Evolutionary conservation across 805 yeast genomes (phyloP), one percentile per base, ranked within the genome.

Genomic region (Lipomyces starkeyi): DNA sequence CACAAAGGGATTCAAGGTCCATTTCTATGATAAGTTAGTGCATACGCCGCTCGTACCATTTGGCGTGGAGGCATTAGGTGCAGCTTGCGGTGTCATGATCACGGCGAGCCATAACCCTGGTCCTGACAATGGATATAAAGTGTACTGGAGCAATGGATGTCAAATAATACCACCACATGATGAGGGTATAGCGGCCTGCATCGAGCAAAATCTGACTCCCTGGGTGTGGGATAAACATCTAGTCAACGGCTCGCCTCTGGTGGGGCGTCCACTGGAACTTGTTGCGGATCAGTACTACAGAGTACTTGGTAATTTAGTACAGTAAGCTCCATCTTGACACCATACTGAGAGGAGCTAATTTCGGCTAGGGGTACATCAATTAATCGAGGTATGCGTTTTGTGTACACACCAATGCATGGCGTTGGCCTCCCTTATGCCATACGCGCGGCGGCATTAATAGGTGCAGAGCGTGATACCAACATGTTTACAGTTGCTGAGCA

Each of bases 111-210:
- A 91, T 75, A 73, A 73, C 57, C 75, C 75, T n/a, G 74, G 80
- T 0, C 69, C 71, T 73, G 97, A 93, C 76, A 93, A 93, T 75
- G 98, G 98, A 0, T 94, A 91, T 80, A 94, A 94, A 76, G 98
- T 94, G 0, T 94, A 95, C 80, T 92, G 95, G 87, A 81, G 83
- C 9, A 94, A 94, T 76, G 98, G 97, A 3, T 94, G 98, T 78
- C 98, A 95, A 78, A 95, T 94, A 71, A 91, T 94, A 58, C 93
- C 97, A 1, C 98, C 99, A 0, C 92, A 89, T 75, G 98, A 95
- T 75, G 74, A 74, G 1, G 87, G 84, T 1, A 94, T 94, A 70
- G 93, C 97, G 27, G 68, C 77, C 1, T 75, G 82, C 1, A 94
- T 94, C 55, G 81, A 85, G 32, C 74, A 80, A 14, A 91, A 91